phyloP scores from a whole-genome alignment of 768 basidiomycete genomes.

The Nevesoporus exiguus region DNA sequence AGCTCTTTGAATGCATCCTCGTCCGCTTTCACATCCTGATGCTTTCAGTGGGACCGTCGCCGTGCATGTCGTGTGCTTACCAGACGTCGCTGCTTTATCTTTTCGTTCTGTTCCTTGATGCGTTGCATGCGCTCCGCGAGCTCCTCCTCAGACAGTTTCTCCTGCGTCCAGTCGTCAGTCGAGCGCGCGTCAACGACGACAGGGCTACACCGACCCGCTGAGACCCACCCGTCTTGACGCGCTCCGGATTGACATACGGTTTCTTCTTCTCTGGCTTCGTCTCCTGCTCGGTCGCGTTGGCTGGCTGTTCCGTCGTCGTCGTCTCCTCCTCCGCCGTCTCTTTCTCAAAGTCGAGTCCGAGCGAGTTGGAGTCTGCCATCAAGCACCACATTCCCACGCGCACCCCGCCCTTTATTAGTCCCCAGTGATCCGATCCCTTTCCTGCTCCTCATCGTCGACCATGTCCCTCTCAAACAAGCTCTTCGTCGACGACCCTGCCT shows the following conservation, averaged over 20 bases:
- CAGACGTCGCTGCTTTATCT: conserved; percentile 65
- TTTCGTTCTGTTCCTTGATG: conserved; percentile 71
- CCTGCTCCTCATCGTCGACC: conserved; percentile 27
- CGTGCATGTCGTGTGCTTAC: conserved; percentile 35
- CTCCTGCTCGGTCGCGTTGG: conserved; percentile 12
- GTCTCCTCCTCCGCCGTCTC: conserved; percentile 11
- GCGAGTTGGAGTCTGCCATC: conserved; percentile 56
- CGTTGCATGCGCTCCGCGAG: conserved; percentile 66
- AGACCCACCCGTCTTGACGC: conserved; percentile 77
- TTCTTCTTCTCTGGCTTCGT: conserved; percentile 52
- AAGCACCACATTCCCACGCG: conserved; percentile 24
- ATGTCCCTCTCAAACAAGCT: conserved; percentile 97
- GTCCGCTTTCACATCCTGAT: conserved; percentile 75
- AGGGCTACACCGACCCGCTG: conserved; percentile 50
- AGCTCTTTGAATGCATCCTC: conserved; percentile 74
- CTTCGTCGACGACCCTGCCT: conserved; percentile 76
- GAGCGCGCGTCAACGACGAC: neutral
- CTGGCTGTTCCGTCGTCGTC: conserved; percentile 1
- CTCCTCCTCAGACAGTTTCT: conserved; percentile 65
- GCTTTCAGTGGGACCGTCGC: neutral
- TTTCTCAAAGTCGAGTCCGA: conserved; percentile 67
- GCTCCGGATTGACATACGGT: conserved; percentile 79
- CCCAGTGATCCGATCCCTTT: neutral
- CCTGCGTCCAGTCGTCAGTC: conserved; percentile 39
- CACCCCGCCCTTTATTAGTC: conserved; percentile 13